Base-by-base conservation (phyloP, 768 basidiomycete species). In the Phlebiopsis gigantea region DNA sequence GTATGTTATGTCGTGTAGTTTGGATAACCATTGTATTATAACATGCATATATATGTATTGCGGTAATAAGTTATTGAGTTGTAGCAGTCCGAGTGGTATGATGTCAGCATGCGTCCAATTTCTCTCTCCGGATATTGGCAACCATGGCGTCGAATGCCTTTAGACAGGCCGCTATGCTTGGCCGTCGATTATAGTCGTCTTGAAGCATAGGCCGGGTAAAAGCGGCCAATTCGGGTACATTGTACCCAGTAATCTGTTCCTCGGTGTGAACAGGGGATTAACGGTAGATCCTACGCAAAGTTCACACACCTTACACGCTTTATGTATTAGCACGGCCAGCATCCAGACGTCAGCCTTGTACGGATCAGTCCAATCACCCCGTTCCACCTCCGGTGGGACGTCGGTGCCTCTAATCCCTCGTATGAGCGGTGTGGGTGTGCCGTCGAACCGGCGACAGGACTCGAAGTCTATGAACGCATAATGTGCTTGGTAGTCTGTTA, bases 381-480 rank as follows among this genome's bases (percentile, higher is more conserved):
- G 65, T 62, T 84, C 87, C 48, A 80, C 79, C 68, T 90, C 88
- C 12, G 88, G 88, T 19, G 88, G 85, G 10, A 84, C 64, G 57
- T 90, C 88, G 19, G 87, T 86, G 21, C 81, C 80, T 14, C 81
- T 76, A 64, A 74, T 75, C 44, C 72, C 71, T 57, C 66, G 67
- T 19, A 84, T 68, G 25, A 71, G 64, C 6, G 79, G 76, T 49
- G 65, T 62, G 21, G 68, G 56, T 3, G 65, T 44, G 39, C 68
- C 69, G 47, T 79, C 73, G 65, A 82, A 83, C 46, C 75, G 76
- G 19, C 77, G 80, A 64, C 85, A 87, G 14, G 80, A 66, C 66
- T 90, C 87, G 61, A 81, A 90, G 66, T 90, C 88, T 58, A 89
- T 90, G 63, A 78, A 88, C 0, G 85, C 85, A 66, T 82, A 90